Evolutionary conservation across 352 stramenopile genomes (phyloP).

Genomic region (Globisporangium splendens): DNA sequence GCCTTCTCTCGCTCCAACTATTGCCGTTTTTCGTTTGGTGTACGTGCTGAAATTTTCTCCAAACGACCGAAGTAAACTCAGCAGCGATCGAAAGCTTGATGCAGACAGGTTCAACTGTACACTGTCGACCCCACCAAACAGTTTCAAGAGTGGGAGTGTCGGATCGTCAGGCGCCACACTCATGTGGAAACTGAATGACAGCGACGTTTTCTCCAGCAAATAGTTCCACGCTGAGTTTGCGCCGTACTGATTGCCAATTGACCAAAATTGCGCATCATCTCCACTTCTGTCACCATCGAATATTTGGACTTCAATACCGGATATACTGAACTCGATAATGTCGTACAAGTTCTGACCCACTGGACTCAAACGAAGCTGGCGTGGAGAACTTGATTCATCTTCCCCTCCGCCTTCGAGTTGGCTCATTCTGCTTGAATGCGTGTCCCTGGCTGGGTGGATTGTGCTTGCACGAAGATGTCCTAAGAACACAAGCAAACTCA

Average conservation of each 20-base stretch:
- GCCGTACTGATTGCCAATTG: conserved; percentile 8
- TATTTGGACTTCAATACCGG: conserved; percentile 73
- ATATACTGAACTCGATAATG: conserved; percentile 71
- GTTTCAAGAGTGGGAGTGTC: conserved; percentile 72
- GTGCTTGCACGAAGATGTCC: conserved; percentile 71
- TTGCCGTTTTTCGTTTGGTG: conserved; percentile 27
- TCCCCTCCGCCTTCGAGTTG: neutral
- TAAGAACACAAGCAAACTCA: conserved; percentile 67
- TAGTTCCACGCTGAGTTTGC: conserved; percentile 39
- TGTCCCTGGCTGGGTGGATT: conserved; percentile 26
- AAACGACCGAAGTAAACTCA: conserved; percentile 66
- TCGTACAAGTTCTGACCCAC: conserved; percentile 66
- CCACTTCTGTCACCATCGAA: conserved; percentile 20
- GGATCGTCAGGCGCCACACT: conserved; percentile 78
- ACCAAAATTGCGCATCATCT: conserved; percentile 12
- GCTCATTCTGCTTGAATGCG: conserved; percentile 11
- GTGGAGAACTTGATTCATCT: conserved; percentile 3
- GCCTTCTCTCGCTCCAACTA: neutral
- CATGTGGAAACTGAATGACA: conserved; percentile 69
- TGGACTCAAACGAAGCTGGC: conserved; percentile 14
- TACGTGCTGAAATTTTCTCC: conserved; percentile 58
- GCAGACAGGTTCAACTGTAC: conserved; percentile 73
- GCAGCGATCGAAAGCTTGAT: conserved; percentile 50
- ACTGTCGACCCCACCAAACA: conserved; percentile 65
- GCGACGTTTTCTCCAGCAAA: conserved; percentile 71